These are phyloP conservation scores for Simplicillium sp. DNA, from an alignment of 2,329 filamentous ascomycete genomes.

Conservation along the genomic window DNA sequence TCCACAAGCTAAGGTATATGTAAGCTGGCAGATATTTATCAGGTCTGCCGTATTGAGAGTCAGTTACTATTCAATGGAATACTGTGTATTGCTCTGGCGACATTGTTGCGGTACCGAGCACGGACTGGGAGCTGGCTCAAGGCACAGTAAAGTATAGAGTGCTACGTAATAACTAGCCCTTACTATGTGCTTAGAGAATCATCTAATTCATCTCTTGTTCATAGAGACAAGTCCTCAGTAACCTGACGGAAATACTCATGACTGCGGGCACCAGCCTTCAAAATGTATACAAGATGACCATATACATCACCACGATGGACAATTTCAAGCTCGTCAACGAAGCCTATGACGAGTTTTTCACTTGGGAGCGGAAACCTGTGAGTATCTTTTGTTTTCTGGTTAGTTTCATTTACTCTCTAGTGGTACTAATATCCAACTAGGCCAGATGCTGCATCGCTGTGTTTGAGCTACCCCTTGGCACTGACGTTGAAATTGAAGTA, in stretches of 20 bases:
- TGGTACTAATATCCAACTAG: slow-evolving; percentile 12
- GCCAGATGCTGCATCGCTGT: slow-evolving; percentile 63
- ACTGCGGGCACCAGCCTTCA: slow-evolving; percentile 48
- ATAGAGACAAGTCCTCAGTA: slow-evolving; percentile 46
- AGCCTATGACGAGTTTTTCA: slow-evolving; percentile 41
- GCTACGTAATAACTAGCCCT: slow-evolving; percentile 22
- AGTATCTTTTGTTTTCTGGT: slow-evolving; percentile 31
- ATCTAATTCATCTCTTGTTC: slow-evolving; percentile 1
- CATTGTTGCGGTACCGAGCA: slow-evolving; percentile 47
- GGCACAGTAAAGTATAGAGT: slow-evolving; percentile 45
- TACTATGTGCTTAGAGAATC: neutral
- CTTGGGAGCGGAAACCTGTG: slow-evolving; percentile 34
- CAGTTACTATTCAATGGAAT: no score
- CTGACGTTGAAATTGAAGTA: slow-evolving; percentile 68
- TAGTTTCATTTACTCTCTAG: no score
- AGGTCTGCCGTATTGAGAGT: no score
- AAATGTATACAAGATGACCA: slow-evolving; percentile 58
- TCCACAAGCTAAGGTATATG: no score
- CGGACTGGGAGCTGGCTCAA: slow-evolving; percentile 38
- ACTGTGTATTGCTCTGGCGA: slow-evolving; percentile 64
- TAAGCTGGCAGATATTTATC: no score
- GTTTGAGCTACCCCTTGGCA: slow-evolving; percentile 59
- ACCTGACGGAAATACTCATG: slow-evolving; percentile 48
- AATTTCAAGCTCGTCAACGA: slow-evolving; percentile 52
- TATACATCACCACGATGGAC: slow-evolving; percentile 56